Percentiles rank a stretch among this genome's conserved stretches.
Conservation (phyloP, 495 filamentous ascomycete genomes). For the Eremomyces bilateralis region DNA sequence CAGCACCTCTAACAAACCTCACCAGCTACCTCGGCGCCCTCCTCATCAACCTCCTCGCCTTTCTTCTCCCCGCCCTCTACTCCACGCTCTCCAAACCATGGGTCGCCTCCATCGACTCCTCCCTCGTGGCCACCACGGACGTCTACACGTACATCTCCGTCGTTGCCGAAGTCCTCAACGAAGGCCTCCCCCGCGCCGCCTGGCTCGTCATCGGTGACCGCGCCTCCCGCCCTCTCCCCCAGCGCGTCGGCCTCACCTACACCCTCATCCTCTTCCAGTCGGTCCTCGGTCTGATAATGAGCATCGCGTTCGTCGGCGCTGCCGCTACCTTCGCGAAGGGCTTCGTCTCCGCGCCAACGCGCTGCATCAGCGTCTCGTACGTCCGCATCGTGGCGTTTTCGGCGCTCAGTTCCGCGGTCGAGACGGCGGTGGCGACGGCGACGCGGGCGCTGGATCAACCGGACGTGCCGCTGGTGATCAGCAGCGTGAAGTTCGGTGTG, state of each 20-base stretch:
- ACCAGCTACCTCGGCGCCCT: constrained; percentile 36
- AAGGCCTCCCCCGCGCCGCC: constrained; percentile 46
- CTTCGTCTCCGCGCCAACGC: constrained; percentile 41
- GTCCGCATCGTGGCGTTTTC: constrained; percentile 42
- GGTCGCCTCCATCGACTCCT: constrained; percentile 47
- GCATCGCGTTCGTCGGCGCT: constrained; percentile 33
- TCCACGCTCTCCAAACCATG: constrained; percentile 49
- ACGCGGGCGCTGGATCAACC: constrained; percentile 51
- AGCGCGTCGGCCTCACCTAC: constrained; percentile 36
- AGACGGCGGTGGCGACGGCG: constrained; percentile 35
- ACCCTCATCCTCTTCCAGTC: constrained; percentile 41
- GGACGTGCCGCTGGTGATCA: constrained; percentile 52
- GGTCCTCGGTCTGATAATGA: constrained; percentile 35
- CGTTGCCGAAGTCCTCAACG: constrained; percentile 47
- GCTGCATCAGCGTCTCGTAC: constrained; percentile 35
- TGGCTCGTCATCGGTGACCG: constrained; percentile 53
- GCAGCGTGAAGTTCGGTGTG: constrained; percentile 33
- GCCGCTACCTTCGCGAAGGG: constrained; percentile 31
- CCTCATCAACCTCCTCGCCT: constrained; percentile 39
- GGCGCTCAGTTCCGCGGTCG: constrained; percentile 37
- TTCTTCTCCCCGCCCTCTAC: constrained; percentile 48
- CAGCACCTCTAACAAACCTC: too few species aligned
- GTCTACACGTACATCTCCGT: constrained; percentile 40
- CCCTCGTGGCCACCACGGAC: constrained; percentile 46
- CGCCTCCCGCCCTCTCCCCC: constrained; percentile 25